phyloP scores from a whole-genome alignment of 257 asterid species.

The Nicotiana undulata region DNA sequence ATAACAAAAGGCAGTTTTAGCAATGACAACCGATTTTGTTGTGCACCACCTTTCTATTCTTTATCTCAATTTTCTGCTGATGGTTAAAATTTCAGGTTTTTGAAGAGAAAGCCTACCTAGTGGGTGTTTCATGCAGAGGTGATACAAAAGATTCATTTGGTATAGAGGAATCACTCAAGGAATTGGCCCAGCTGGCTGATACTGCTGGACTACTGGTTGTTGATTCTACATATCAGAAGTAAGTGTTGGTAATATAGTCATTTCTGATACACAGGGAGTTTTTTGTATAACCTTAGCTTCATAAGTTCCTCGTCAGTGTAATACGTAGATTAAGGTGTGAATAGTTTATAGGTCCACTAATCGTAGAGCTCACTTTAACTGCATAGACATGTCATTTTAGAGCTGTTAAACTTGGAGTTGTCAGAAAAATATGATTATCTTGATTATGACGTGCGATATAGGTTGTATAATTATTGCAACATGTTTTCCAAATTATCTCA shows the following conservation, averaged over 20 bases:
- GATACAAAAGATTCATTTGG: conserved; percentile 47
- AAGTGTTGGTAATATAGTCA: conserved; percentile 12
- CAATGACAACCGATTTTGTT: not conserved
- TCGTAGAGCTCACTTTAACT: not conserved
- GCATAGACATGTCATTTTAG: not conserved
- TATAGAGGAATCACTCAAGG: conserved; percentile 82
- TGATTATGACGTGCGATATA: not conserved
- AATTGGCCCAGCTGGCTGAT: conserved; percentile 90
- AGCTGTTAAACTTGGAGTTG: not conserved
- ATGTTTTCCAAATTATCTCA: not conserved
- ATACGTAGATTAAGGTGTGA: not conserved
- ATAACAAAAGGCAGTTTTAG: not conserved
- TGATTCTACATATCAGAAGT: conserved; percentile 92
- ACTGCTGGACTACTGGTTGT: conserved; percentile 89
- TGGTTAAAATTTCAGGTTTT: conserved; percentile 44
- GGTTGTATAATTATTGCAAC: not conserved
- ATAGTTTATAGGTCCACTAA: not conserved
- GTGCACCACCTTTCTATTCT: not conserved
- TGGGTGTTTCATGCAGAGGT: conserved; percentile 77
- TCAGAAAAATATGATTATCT: not conserved
- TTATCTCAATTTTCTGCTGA: conserved; percentile 4
- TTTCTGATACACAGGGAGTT: not conserved
- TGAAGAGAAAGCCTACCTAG: conserved; percentile 88
- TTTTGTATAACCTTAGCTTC: not conserved
- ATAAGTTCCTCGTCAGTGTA: not conserved